These are phyloP conservation scores for Sarocladiaceae sp. DNA, from an alignment of 2,329 filamentous ascomycete species.

Conservation along the genomic window DNA sequence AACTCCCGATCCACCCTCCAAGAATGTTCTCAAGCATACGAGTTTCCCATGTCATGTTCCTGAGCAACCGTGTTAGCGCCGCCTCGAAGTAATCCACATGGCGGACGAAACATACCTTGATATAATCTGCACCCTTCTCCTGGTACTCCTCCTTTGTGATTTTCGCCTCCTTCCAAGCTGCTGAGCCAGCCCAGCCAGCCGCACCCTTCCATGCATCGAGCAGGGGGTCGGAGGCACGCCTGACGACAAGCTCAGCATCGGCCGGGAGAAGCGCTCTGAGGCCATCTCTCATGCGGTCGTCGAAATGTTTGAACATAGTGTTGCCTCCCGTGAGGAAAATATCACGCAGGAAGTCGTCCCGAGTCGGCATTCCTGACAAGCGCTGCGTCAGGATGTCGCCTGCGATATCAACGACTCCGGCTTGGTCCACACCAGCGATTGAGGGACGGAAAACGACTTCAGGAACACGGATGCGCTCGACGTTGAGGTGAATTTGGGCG, in stretches of 20 bases:
- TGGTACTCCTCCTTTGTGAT: constrained; percentile 78
- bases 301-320: constrained; percentile 80
- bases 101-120: too few relatives aligned
- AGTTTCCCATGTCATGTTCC: constrained; percentile 66
- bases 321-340: constrained; percentile 95
- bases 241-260: constrained; percentile 61
- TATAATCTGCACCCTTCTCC: constrained; percentile 91
- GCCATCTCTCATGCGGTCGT: constrained; percentile 72
- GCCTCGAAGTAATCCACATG: too few relatives aligned
- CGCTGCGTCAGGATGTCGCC: constrained; percentile 86
- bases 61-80: constrained; percentile 21
- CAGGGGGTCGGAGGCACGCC: constrained; percentile 70
- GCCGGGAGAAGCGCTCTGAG: constrained; percentile 69
- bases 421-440: constrained; percentile 90
- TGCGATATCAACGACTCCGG: constrained; percentile 87
- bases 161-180: constrained; percentile 57
- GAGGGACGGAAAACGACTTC: constrained; percentile 91
- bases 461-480: constrained; percentile 90
- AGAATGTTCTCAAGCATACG: constrained; percentile 37
- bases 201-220: constrained; percentile 94
- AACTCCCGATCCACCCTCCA: background rate
- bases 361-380: constrained; percentile 53
- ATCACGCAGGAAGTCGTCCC: constrained; percentile 72
- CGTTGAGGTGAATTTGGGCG: constrained; percentile 90
- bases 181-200: constrained; percentile 71